phyloP scores from a whole-genome alignment of 768 basidiomycete genomes.

The Polyporus arcularius region DNA sequence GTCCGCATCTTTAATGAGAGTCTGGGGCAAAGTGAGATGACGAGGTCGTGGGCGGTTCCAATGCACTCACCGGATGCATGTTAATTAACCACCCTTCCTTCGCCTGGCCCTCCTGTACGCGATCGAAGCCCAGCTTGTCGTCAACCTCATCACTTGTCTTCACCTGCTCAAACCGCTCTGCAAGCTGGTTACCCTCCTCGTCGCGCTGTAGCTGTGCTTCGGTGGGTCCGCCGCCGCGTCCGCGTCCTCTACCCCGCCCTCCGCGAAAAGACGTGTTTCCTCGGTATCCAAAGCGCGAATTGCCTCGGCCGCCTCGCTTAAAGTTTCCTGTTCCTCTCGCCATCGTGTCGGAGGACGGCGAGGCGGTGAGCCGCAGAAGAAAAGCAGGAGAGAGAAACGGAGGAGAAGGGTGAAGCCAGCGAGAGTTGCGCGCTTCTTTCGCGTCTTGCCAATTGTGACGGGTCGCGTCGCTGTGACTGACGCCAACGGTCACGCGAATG shows the following conservation, averaged over 20 bases:
- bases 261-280: constrained; percentile 43
- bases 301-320: constrained; percentile 29
- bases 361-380: background rate
- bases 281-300: constrained; percentile 41
- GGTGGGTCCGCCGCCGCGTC: constrained; percentile 41
- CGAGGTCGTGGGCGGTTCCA: background rate
- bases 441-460: constrained; percentile 6
- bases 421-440: background rate
- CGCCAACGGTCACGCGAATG: constrained; percentile 10
- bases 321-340: constrained; percentile 25
- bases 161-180: constrained; percentile 84
- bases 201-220: constrained; percentile 66
- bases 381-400: background rate
- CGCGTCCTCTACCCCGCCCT: constrained; percentile 48
- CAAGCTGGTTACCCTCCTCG: constrained; percentile 87
- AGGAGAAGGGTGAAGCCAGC: background rate
- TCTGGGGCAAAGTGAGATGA: constrained; percentile 44
- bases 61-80: constrained; percentile 87
- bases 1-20: constrained; percentile 82
- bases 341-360: constrained; percentile 12
- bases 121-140: constrained; percentile 86
- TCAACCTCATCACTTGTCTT: constrained; percentile 83
- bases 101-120: constrained; percentile 74
- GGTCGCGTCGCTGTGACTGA: constrained; percentile 18
- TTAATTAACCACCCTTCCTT: constrained; percentile 96